phyloP scores from a whole-genome alignment of 2,329 filamentous ascomycete genomes.

The Aspergillus neotritici region DNA sequence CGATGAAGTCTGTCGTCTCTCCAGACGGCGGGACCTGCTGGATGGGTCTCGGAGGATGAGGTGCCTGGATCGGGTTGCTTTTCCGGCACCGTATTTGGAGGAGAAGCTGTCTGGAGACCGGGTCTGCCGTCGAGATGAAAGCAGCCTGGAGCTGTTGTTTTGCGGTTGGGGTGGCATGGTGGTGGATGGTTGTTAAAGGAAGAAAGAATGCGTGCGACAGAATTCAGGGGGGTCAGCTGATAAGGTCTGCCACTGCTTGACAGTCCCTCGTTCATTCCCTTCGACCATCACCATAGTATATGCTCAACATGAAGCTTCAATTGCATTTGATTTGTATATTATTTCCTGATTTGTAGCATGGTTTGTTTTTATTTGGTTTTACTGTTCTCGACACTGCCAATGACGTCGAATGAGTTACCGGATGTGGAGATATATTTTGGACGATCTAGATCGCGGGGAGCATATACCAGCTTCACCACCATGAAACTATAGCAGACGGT shows the following conservation, averaged over 20 bases:
- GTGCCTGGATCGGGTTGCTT: slow-evolving; percentile 32
- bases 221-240: neutral
- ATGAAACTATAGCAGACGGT: too few species aligned
- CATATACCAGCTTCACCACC: too few species aligned
- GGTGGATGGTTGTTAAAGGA: neutral
- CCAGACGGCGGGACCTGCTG: slow-evolving; percentile 22
- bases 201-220: neutral
- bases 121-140: slow-evolving; percentile 19
- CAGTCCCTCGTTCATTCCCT: too few species aligned
- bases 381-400: too few species aligned
- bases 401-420: too few species aligned
- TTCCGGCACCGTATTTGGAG: slow-evolving; percentile 39
- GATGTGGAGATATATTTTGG: too few species aligned
- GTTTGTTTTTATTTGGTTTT: too few species aligned
- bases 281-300: too few species aligned
- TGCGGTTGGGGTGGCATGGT: slow-evolving; percentile 3
- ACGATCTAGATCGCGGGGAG: too few species aligned
- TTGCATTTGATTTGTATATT: too few species aligned
- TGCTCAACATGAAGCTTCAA: too few species aligned
- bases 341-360: too few species aligned
- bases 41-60: slow-evolving; percentile 28
- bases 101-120: slow-evolving; percentile 34
- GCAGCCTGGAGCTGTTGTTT: slow-evolving; percentile 9
- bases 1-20: slow-evolving; percentile 25
- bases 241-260: neutral